Base-by-base conservation (phyloP, 805 yeast species). In the Hanseniaspora lindneri region DNA sequence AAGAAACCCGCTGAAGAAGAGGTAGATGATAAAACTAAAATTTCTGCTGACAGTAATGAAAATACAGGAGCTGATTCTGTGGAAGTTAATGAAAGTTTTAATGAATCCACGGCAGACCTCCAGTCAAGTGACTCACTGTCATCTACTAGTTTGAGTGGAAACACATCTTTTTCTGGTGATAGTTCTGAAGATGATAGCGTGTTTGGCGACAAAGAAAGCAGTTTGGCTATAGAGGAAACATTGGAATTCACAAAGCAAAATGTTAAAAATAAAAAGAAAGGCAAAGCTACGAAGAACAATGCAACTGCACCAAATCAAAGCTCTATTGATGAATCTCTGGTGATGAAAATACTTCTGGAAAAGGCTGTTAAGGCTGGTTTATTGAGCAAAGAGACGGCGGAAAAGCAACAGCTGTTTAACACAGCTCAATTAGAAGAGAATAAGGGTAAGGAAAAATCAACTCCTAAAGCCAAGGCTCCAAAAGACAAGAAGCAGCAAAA, bases 321-420 rank as follows among this genome's bases (percentile, higher is more conserved):
- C 21, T 33, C 30, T 6, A 19, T 46, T 23, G 39, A 46, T 10
- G 43, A 46, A n/a, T n/a, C 19, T 7, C 24, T 39, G 14, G 49
- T 46, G 13, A 28, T 46, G 14, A 46, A 41, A 20, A 10, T 46
- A 8, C 35, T 46, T 8, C 16, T 46, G 27, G 49, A 46, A 16
- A 46, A 46, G 25, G 49, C 49, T 13, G 41, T 46, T 25, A 39
- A 40, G 30, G 49, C 43, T 14, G 49, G 49, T 13, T 20, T 46
- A 11, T 17, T 46, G 17, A 46, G 43, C 23, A 19, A 41, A 8
- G 49, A 39, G n/a, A 36, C 36, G 3, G 16, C 35, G 8, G 29
- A 37, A 17, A 46, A 39, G 20, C 42, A 46, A 17, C 41, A 46
- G 5, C 34, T 30, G 16, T 32, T 39, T 16, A 27, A 17, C 17